These are phyloP conservation scores for Puya raimondii DNA, from an alignment of 176 grass and related monocot genomes.

Conservation along the genomic window DNA sequence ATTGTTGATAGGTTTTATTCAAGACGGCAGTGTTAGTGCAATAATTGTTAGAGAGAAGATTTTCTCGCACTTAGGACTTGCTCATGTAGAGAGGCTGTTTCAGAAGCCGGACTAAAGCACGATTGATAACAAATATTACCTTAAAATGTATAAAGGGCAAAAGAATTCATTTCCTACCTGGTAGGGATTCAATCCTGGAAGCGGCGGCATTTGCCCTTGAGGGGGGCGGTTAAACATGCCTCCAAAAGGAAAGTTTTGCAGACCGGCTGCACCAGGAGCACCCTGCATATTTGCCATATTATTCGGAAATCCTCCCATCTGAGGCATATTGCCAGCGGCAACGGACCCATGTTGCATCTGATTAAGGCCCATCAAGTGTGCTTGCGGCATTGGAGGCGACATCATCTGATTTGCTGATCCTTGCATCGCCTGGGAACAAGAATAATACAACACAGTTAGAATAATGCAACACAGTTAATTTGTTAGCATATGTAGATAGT, in stretches of 20 bases:
- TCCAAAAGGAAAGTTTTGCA: slow-evolving; percentile 74
- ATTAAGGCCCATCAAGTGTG: slow-evolving; percentile 66
- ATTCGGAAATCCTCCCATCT: slow-evolving; percentile 66
- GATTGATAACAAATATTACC: no score
- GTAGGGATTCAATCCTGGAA: slow-evolving; percentile 71
- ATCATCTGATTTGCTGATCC: slow-evolving; percentile 70
- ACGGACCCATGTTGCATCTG: slow-evolving; percentile 48
- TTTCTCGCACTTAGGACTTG: no score
- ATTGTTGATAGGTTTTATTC: no score
- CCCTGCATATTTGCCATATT: slow-evolving; percentile 68
- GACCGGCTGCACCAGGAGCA: slow-evolving; percentile 36
- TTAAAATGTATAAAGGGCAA: neutral
- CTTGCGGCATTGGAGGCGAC: slow-evolving; percentile 58
- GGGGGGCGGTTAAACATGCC: slow-evolving; percentile 75
- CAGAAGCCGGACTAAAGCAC: no score
- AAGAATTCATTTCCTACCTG: slow-evolving; percentile 36
- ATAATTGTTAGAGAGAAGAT: no score
- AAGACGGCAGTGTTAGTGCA: no score
- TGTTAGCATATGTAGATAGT: no score
- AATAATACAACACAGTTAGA: neutral
- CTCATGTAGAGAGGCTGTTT: no score
- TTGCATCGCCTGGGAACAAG: slow-evolving; percentile 41
- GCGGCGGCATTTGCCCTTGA: slow-evolving; percentile 49
- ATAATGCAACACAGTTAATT: neutral
- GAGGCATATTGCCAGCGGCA: slow-evolving; percentile 45